These are phyloP conservation scores for Immersiella caudata DNA, from an alignment of 495 filamentous ascomycete species.

Conservation along the genomic window DNA sequence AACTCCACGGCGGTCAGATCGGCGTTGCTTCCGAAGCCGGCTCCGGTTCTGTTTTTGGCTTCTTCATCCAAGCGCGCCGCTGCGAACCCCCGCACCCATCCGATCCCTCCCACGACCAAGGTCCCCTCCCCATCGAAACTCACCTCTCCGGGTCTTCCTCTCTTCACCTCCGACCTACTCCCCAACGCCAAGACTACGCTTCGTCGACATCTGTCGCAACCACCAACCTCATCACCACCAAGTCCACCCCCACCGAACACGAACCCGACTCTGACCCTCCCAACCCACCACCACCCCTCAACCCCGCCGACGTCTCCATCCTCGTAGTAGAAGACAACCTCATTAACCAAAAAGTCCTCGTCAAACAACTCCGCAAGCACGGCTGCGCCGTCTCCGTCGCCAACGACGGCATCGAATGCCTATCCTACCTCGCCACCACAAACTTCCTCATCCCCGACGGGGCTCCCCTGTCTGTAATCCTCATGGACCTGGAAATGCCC, in stretches of 20 bases:
- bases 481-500: constrained; percentile 83
- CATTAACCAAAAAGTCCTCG: constrained; percentile 67
- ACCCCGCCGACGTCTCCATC: constrained; percentile 33
- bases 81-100: not conserved
- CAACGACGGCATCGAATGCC: constrained; percentile 70
- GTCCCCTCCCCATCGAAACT: constrained; percentile 6
- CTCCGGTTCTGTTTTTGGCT: constrained; percentile 70
- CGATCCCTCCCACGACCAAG: not conserved
- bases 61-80: constrained; percentile 63
- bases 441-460: constrained; percentile 20
- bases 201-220: not conserved
- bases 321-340: constrained; percentile 75
- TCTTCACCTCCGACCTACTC: not conserved
- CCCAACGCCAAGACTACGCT: constrained; percentile 15
- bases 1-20: constrained; percentile 73
- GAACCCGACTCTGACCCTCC: not conserved
- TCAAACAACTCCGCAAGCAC: constrained; percentile 60
- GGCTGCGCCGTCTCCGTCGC: constrained; percentile 65
- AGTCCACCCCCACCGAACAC: not conserved
- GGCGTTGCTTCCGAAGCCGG: constrained; percentile 67
- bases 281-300: not conserved
- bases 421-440: constrained; percentile 49
- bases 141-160: constrained; percentile 2
- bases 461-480: constrained; percentile 51
- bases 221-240: constrained; percentile 11